Base-by-base conservation (phyloP, 2,329 filamentous ascomycete genomes). In the Mollisiaceae sp. region DNA sequence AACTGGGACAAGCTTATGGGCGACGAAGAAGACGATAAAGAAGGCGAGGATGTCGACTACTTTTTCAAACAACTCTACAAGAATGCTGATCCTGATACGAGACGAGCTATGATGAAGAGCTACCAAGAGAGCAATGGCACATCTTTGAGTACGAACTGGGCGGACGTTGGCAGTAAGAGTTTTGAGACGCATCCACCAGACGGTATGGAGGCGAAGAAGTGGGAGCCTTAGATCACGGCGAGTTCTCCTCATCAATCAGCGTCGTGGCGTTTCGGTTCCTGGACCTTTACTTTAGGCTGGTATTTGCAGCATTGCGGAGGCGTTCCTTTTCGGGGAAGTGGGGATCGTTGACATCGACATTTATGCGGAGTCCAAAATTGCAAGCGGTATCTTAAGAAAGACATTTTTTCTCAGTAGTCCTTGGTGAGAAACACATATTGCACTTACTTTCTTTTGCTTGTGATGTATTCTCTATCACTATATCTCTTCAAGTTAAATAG, bases 51-150 rank as follows among this genome's bases (percentile, higher is more conserved):
- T 65, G 86, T 90, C 9, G 91, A 96, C 72, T 76, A 78, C 12
- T 98, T 97, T 80, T 99, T 99, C 83, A 95, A 96, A 83, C 89
- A 91, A 74, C 82, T 99, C 1, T 98, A 94, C 80, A 88, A 90
- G 68, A 83, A 82, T 41, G 89, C 92, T 0, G 88, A 90, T 58
- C 87, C 89, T 0, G 94, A 99, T 72, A 92, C 92, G 65, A 88
- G 89, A 75, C 88, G 93, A 1, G 95, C 95, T 9, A 99, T 99
- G 95, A 92, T 96, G 88, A 99, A 99, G 86, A 97, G 92, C 75
- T 98, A 92, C 75, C 84, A 88, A 15, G 94, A 99, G 82, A 97
- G 94, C 78, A 95, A 96, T 72, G 95, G 95, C 4, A 99, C 95
- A 0, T 86, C 91, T 2, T 81, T 99, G 59, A 97, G 93, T 78